Evolutionary conservation across 306 rosid species (phyloP).

Genomic region (Corylus heterophylla): DNA sequence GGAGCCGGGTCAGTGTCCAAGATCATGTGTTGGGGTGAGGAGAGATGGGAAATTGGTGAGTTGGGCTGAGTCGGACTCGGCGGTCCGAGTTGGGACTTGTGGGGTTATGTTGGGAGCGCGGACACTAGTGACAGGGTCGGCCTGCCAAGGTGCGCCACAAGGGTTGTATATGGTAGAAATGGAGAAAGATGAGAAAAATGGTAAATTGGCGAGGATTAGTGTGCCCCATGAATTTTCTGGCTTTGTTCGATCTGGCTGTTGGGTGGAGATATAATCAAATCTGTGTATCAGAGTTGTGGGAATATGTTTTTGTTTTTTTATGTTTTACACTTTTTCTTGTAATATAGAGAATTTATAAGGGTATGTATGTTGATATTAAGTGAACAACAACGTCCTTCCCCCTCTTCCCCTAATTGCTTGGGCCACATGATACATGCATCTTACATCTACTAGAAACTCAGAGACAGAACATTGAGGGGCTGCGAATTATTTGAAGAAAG

Average conservation of each 20-base stretch:
- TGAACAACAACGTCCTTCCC: no score
- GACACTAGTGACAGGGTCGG: slow-evolving; percentile 33
- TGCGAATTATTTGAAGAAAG: no score
- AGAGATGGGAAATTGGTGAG: slow-evolving; percentile 26
- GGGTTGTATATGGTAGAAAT: slow-evolving; percentile 30
- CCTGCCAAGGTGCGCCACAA: slow-evolving; percentile 33
- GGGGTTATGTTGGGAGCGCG: slow-evolving; percentile 22
- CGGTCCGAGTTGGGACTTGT: slow-evolving; percentile 29
- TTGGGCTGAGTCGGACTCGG: slow-evolving; percentile 28
- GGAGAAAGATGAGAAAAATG: slow-evolving; percentile 28
- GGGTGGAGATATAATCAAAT: slow-evolving; percentile 30
- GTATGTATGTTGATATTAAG: no score
- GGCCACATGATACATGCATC: no score
- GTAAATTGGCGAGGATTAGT: slow-evolving; percentile 18
- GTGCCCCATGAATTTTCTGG: slow-evolving; percentile 38
- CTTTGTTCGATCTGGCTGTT: slow-evolving; percentile 51
- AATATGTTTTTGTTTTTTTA: no score
- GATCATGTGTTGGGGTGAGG: slow-evolving; percentile 24
- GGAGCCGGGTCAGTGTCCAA: slow-evolving; percentile 46
- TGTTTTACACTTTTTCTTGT: no score
- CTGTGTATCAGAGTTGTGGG: neutral
- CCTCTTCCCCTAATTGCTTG: no score
- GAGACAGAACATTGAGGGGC: no score
- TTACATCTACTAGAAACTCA: no score
- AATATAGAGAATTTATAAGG: no score